Base-by-base conservation (phyloP, 1,139 yeast species). In the Suhomyces chickasaworum region DNA sequence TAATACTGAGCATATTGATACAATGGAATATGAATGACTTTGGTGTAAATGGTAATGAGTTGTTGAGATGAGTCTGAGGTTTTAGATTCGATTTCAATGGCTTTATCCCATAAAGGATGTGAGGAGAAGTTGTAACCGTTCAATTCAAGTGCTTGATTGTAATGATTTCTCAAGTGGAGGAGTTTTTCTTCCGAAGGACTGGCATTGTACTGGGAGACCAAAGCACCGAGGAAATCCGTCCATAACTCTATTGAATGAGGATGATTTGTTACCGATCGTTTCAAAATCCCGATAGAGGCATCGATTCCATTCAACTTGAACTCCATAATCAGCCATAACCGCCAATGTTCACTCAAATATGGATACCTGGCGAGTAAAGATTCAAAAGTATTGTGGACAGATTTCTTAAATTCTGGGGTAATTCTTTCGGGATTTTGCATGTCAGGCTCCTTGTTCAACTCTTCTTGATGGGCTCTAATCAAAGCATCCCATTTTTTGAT, bases 1-100 rank as follows among this genome's bases (percentile, higher is more conserved):
- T 77, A 82, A 59, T 83, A 86, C 53, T 74, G 79, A 0, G 91
- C 81, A 59, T 86, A 86, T 55, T 84, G 88, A 62, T 86, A 86
- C 29, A 85, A 64, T 0, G 95, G 93, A 2, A 84, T 66, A 15
- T 58, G 60, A 7, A 81, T 66, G 8, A 83, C 65, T 42, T 68
- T 65, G 33, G 73, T 55, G 50, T 81, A 74, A 1, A 81, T 56
- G 6, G 56, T 51, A 5, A 75, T 55, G 7, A 77, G 60, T 23
- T 37, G 40, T 2, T 55, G 50, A 2, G 49, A 34, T 7, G 27
- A 25, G 13, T 59, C 60, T 13, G 60, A 58, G 3, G 56, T 42
- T 15, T 57, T 52, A 2, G 65, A 56, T 49, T 77, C 80, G 66
- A 77, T 81, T 18, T 71, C 80, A 27, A 86, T 63, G 45, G 75